phyloP scores from a whole-genome alignment of 805 yeast genomes.

The Saccharomyces mikatae region DNA sequence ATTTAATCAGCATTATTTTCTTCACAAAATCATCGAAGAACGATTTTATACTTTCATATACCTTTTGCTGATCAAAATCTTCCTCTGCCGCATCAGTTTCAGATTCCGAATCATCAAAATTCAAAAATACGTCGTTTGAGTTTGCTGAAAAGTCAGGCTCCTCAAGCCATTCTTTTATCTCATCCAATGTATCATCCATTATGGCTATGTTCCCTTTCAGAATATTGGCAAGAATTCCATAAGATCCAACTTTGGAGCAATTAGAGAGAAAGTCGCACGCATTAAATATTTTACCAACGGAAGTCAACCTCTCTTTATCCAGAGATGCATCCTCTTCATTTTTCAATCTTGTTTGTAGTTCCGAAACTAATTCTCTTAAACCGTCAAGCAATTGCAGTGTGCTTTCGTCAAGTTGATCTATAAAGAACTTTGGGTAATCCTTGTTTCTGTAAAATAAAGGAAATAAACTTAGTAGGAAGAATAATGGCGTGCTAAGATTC shows the following conservation, averaged over 20 bases:
- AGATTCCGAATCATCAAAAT: constrained; percentile 26
- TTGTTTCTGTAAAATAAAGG: constrained; percentile 24
- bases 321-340: constrained; percentile 18
- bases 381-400: constrained; percentile 20
- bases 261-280: constrained; percentile 43
- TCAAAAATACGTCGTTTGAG: constrained; percentile 32
- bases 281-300: constrained; percentile 69
- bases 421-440: constrained; percentile 17
- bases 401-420: constrained; percentile 13
- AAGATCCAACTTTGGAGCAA: constrained; percentile 41
- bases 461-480: constrained; percentile 19
- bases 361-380: constrained; percentile 14
- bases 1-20: constrained; percentile 41
- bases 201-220: constrained; percentile 33
- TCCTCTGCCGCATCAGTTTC: constrained; percentile 24
- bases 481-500: constrained; percentile 20
- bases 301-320: constrained; percentile 40
- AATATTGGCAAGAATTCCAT: constrained; percentile 43
- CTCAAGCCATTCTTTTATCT: constrained; percentile 61
- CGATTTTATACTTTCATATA: constrained; percentile 23
- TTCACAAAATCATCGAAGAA: constrained; percentile 42
- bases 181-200: constrained; percentile 56
- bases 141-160: constrained; percentile 40
- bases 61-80: constrained; percentile 29
- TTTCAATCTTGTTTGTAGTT: constrained; percentile 12